phyloP scores from a whole-genome alignment of 1,139 yeast species.

The Suhomyces panamericanus region DNA sequence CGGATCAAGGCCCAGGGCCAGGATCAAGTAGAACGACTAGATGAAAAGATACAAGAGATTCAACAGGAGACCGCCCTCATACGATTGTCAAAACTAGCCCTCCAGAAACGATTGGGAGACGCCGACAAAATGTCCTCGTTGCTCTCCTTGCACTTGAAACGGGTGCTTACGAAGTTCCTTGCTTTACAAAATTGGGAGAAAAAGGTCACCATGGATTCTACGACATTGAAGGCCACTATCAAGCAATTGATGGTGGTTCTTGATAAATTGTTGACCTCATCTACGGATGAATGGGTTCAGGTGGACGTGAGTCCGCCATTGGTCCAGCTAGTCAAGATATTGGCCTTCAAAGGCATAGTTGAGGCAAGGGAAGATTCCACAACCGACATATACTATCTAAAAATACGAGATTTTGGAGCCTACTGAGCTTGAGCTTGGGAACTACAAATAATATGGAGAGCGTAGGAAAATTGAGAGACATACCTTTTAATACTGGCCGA shows the following conservation, averaged over 20 bases:
- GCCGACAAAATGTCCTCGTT: conserved; percentile 5
- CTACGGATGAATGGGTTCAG: conserved; percentile 18
- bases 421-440: not conserved
- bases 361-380: conserved; percentile 17
- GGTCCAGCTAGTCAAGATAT: conserved; percentile 18
- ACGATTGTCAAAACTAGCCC: not conserved
- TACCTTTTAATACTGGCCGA: conserved; percentile 1
- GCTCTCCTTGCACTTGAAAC: conserved; percentile 19
- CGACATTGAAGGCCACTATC: conserved; percentile 19
- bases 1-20: conserved; percentile 5
- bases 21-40: conserved; percentile 5
- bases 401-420: conserved; percentile 17
- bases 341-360: conserved; percentile 22
- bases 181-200: conserved; percentile 26
- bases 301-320: conserved; percentile 16
- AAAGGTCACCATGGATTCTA: conserved; percentile 21
- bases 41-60: conserved; percentile 1
- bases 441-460: not conserved
- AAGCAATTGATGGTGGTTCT: conserved; percentile 10
- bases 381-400: conserved; percentile 6
- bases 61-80: not conserved
- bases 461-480: not conserved
- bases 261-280: conserved; percentile 7
- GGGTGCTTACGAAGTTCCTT: conserved; percentile 26
- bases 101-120: conserved; percentile 2